Percentiles rank a stretch among this genome's conserved stretches.
Conservation (phyloP, 768 basidiomycete genomes). For the Wakefieldia striispora region DNA sequence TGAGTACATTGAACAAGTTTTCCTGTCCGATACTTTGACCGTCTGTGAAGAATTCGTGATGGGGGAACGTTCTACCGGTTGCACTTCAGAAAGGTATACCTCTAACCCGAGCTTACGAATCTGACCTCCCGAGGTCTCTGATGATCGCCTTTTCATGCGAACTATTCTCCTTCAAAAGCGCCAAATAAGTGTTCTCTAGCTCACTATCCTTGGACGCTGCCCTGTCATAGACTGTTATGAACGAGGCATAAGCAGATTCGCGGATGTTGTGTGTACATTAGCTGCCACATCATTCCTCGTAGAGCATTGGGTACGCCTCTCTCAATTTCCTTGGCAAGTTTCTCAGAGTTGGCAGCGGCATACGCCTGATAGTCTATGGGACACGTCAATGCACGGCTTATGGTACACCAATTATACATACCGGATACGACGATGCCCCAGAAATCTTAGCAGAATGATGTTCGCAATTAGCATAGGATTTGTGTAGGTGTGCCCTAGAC, state of each 20-base stretch:
- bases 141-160: slow-evolving; percentile 92
- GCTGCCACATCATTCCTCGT: slow-evolving; percentile 95
- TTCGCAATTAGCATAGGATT: slow-evolving; percentile 3
- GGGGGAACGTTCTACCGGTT: slow-evolving; percentile 80
- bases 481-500: not conserved
- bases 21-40: slow-evolving; percentile 96
- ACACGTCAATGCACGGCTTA: slow-evolving; percentile 5
- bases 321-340: slow-evolving; percentile 87
- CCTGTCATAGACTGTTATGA: slow-evolving; percentile 42
- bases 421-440: slow-evolving; percentile 95
- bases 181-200: slow-evolving; percentile 80
- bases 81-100: slow-evolving; percentile 10
- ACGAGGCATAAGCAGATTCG: slow-evolving; percentile 3
- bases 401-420: slow-evolving; percentile 27
- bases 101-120: not conserved
- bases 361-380: slow-evolving; percentile 80
- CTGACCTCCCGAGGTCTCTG: slow-evolving; percentile 83
- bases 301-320: slow-evolving; percentile 84
- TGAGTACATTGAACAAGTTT: slow-evolving; percentile 95
- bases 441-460: slow-evolving; percentile 56
- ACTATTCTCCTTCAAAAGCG: slow-evolving; percentile 78
- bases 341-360: slow-evolving; percentile 73
- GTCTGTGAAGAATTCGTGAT: slow-evolving; percentile 94
- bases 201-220: slow-evolving; percentile 90
- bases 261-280: slow-evolving; percentile 58